A percentile compares a stretch with the other conserved stretches of the same genome.
phyloP scores from a whole-genome alignment of 2,329 filamentous ascomycete species.

The Lasiodiplodia sp. region DNA sequence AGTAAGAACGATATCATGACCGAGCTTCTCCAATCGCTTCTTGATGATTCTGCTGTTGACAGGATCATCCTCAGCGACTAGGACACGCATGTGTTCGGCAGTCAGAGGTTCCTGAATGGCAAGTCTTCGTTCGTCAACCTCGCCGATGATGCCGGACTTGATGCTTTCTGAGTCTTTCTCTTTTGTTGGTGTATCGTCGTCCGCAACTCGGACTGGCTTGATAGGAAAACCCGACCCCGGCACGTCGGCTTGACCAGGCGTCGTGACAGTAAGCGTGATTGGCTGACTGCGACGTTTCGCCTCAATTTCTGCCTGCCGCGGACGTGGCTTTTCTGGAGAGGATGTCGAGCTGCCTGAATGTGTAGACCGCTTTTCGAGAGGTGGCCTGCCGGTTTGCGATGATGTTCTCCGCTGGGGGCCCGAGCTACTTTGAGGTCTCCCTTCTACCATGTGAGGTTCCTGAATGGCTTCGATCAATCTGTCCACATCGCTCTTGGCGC shows the following conservation, averaged over 20 bases:
- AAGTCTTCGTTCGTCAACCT: slow-evolving; percentile 36
- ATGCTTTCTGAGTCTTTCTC: slow-evolving; percentile 4
- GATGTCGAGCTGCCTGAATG: background rate
- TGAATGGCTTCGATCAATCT: slow-evolving; percentile 76
- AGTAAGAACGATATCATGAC: slow-evolving; percentile 75
- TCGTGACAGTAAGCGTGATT: slow-evolving; percentile 36
- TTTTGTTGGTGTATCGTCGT: slow-evolving; percentile 41
- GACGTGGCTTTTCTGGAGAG: background rate
- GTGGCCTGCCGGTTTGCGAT: background rate
- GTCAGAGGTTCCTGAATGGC: slow-evolving; percentile 29
- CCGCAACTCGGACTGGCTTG: slow-evolving; percentile 56
- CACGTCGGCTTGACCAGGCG: slow-evolving; percentile 21
- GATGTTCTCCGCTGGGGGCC: background rate
- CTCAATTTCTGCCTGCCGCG: background rate
- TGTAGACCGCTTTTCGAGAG: slow-evolving; percentile 16
- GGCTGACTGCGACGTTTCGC: slow-evolving; percentile 46
- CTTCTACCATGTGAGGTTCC: slow-evolving; percentile 56
- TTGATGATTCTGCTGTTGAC: slow-evolving; percentile 83
- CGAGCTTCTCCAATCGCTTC: slow-evolving; percentile 79
- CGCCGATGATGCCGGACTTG: slow-evolving; percentile 40
- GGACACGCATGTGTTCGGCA: slow-evolving; percentile 64
- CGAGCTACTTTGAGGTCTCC: slow-evolving; percentile 32
- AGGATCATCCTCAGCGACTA: slow-evolving; percentile 88
- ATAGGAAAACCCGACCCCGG: slow-evolving; percentile 52
- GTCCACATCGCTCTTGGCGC: slow-evolving; percentile 69